Evolutionary conservation across 208 protist genomes (phyloP).

Genomic region (Porcisia hertigi): DNA sequence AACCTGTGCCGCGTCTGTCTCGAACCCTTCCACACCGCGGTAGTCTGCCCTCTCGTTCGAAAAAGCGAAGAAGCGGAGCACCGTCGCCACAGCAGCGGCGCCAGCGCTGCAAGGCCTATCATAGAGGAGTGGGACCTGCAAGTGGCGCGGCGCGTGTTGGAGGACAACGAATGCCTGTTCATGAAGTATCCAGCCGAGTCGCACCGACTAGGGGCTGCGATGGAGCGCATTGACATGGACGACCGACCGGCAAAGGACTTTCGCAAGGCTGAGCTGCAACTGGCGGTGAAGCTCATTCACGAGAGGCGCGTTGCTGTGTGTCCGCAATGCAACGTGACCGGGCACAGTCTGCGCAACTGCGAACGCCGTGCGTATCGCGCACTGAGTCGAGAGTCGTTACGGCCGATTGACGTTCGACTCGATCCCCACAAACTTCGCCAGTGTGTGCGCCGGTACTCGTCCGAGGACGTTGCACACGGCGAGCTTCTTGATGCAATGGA

Average conservation of each 20-base stretch:
- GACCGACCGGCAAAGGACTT: constrained; percentile 81
- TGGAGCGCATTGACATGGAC: constrained; percentile 71
- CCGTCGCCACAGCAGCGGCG: constrained; percentile 29
- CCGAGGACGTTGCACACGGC: constrained; percentile 35
- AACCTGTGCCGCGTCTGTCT: constrained; percentile 75
- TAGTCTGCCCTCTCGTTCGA: constrained; percentile 45
- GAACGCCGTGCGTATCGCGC: constrained; percentile 44
- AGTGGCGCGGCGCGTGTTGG: constrained; percentile 71
- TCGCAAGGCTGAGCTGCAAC: constrained; percentile 74
- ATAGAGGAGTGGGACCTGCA: constrained; percentile 79
- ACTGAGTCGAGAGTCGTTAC: constrained; percentile 43
- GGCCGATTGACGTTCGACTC: constrained; percentile 63
- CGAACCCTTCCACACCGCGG: constrained; percentile 72
- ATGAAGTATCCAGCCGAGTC: constrained; percentile 53
- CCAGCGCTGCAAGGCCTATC: constrained; percentile 17
- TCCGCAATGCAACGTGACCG: constrained; percentile 54
- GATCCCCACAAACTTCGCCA: constrained; percentile 43
- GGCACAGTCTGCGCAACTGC: constrained; percentile 66
- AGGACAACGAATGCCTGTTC: constrained; percentile 60
- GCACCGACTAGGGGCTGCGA: constrained; percentile 47
- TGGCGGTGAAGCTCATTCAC: constrained; percentile 74
- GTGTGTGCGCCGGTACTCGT: constrained; percentile 35
- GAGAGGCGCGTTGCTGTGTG: constrained; percentile 68
- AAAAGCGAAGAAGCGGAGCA: constrained; percentile 27
- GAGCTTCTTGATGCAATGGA: constrained; percentile 60